Percentiles rank a stretch among this genome's conserved stretches.
These are phyloP conservation scores for Cladosporium austrohemisphaericum DNA, from an alignment of 2,329 filamentous ascomycete species.

Conservation along the genomic window DNA sequence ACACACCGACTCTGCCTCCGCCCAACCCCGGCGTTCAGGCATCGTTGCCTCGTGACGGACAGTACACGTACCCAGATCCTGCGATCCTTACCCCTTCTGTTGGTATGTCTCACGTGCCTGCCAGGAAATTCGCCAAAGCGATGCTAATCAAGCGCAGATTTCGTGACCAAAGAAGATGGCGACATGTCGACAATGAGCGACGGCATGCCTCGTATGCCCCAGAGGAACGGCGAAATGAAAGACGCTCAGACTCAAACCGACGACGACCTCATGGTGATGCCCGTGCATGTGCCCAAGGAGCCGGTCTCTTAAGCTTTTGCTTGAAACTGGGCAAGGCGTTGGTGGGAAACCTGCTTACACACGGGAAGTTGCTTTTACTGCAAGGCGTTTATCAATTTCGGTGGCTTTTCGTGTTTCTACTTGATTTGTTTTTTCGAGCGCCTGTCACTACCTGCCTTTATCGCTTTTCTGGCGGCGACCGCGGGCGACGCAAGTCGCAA, in stretches of 20 bases:
- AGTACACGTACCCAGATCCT: conserved; percentile 43
- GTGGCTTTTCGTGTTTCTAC: background rate
- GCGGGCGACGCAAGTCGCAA: background rate
- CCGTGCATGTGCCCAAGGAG: conserved; percentile 3
- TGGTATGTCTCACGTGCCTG: too few relatives aligned
- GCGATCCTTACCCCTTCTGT: conserved; percentile 13
- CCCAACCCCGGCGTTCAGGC: conserved; percentile 36
- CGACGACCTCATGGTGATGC: conserved; percentile 4
- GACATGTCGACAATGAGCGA: conserved; percentile 13
- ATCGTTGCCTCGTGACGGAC: conserved; percentile 12
- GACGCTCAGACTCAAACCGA: conserved; percentile 33
- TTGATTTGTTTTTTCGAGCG: conserved; percentile 5
- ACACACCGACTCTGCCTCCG: conserved; percentile 49
- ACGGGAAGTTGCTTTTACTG: background rate
- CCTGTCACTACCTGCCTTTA: background rate
- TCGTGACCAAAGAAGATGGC: conserved; percentile 2
- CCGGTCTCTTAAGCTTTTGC: conserved; percentile 1
- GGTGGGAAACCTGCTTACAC: conserved; percentile 1
- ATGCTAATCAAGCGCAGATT: background rate
- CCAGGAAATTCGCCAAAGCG: too few relatives aligned
- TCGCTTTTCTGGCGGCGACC: background rate
- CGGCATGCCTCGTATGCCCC: conserved; percentile 4
- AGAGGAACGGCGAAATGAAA: conserved; percentile 21
- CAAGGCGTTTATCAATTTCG: conserved; percentile 13
- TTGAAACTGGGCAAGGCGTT: background rate